Evolutionary conservation across 2,329 filamentous ascomycete species (phyloP).

Genomic region (Orbilia quercus): DNA sequence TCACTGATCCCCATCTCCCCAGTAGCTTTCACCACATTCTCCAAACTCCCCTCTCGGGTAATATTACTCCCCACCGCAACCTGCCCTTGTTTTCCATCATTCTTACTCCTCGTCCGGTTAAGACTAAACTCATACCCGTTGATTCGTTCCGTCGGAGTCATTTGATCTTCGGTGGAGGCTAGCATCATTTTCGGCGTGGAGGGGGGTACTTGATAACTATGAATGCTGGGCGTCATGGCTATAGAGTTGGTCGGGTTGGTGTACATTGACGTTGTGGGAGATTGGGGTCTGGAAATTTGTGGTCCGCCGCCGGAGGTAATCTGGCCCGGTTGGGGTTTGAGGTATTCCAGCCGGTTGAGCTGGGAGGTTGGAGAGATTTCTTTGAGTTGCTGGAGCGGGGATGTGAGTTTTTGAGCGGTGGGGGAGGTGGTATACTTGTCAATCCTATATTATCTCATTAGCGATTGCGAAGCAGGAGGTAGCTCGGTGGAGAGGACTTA

Average conservation of each 20-base stretch:
- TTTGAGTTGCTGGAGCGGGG: slow-evolving; percentile 21
- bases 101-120: slow-evolving; percentile 37
- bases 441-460: too few relatives aligned
- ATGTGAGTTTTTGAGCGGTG: slow-evolving; percentile 42
- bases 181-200: slow-evolving; percentile 45
- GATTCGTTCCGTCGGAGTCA: slow-evolving; percentile 21
- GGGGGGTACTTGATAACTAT: slow-evolving; percentile 47
- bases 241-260: slow-evolving; percentile 57
- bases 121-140: slow-evolving; percentile 32
- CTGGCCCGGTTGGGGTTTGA: slow-evolving; percentile 23
- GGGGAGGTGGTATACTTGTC: slow-evolving; percentile 48
- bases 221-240: slow-evolving; percentile 52
- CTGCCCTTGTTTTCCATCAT: slow-evolving; percentile 31
- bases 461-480: too few relatives aligned
- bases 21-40: slow-evolving; percentile 51
- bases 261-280: slow-evolving; percentile 59
- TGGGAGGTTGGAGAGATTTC: slow-evolving; percentile 19
- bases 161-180: slow-evolving; percentile 13
- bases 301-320: background rate
- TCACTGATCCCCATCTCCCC: slow-evolving; percentile 59
- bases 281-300: slow-evolving; percentile 57
- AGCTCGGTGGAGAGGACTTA: slow-evolving; percentile 64
- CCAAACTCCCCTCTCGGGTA: slow-evolving; percentile 34
- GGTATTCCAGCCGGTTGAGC: slow-evolving; percentile 26
- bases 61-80: slow-evolving; percentile 10